Evolutionary conservation across 805 yeast species (phyloP).

Genomic region (Kodamaea restingae): DNA sequence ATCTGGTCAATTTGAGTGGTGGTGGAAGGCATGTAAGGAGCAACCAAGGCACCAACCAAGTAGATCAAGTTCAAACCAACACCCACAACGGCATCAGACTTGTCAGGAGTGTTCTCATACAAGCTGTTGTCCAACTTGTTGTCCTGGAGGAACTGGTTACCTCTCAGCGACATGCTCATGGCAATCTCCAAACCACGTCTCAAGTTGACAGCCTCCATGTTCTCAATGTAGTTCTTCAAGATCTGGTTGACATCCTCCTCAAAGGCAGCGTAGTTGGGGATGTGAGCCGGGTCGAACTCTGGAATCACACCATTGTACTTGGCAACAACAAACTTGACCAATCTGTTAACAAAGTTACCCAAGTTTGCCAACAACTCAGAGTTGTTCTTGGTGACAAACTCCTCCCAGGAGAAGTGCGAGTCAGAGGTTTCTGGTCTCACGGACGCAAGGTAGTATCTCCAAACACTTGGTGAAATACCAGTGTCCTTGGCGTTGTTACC

Average conservation of each 20-base stretch:
- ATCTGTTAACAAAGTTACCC: conserved; percentile 94
- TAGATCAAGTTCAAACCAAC: conserved; percentile 87
- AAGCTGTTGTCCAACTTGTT: conserved; percentile 89
- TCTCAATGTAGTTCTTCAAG: conserved; percentile 57
- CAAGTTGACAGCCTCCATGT: conserved; percentile 74
- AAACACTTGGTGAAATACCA: conserved; percentile 85
- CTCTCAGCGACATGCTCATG: conserved; percentile 87
- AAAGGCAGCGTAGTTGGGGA: conserved; percentile 44
- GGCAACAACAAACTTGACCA: conserved; percentile 83
- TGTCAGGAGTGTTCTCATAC: conserved; percentile 68
- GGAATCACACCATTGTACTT: conserved; percentile 93
- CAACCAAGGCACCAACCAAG: conserved; percentile 73
- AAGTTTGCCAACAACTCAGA: conserved; percentile 90
- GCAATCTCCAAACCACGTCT: conserved; percentile 90
- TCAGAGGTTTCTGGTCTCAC: conserved; percentile 95
- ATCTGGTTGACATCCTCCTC: conserved; percentile 59
- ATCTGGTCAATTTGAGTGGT: conserved; percentile 66
- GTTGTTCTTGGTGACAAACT: conserved; percentile 91
- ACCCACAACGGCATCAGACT: conserved; percentile 88
- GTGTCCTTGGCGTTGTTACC: conserved; percentile 96
- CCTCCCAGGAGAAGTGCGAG: conserved; percentile 96
- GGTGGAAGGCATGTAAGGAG: conserved; percentile 90
- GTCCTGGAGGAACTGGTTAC: conserved; percentile 93
- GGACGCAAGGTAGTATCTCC: conserved; percentile 94
- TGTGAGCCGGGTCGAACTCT: conserved; percentile 45